Evolutionary conservation across 2,329 filamentous ascomycete species (phyloP).

Genomic region (Arthroderma sp.): DNA sequence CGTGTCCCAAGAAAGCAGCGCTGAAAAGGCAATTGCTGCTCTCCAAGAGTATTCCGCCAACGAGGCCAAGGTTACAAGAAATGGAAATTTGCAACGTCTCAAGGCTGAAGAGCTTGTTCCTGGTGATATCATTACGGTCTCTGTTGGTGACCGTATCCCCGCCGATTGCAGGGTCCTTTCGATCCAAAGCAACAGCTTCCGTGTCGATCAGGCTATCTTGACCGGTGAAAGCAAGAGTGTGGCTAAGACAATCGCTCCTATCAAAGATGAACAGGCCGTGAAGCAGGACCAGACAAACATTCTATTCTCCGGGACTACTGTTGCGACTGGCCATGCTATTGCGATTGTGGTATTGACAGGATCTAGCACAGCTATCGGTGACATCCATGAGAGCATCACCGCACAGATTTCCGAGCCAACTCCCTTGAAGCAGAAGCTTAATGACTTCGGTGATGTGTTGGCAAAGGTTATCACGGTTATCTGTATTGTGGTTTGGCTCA

Average conservation of each 20-base stretch:
- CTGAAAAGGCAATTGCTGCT: constrained; percentile 94
- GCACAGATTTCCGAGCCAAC: constrained; percentile 96
- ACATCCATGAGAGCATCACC: constrained; percentile 97
- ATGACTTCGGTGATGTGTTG: constrained; percentile 89
- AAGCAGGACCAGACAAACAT: constrained; percentile 97
- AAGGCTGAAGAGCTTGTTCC: constrained; percentile 97
- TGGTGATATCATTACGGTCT: constrained; percentile 76
- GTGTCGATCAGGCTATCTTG: constrained; percentile 89
- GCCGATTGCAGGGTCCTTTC: constrained; percentile 83
- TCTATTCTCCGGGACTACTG: constrained; percentile 95
- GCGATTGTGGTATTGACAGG: constrained; percentile 87
- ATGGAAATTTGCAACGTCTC: constrained; percentile 66
- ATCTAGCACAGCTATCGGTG: constrained; percentile 82
- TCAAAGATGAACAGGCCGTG: constrained; percentile 72
- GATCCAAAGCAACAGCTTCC: constrained; percentile 95
- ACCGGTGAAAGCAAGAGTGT: constrained; percentile 98
- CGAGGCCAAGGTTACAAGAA: constrained; percentile 82
- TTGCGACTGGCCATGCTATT: constrained; percentile 84
- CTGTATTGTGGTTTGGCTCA: constrained; percentile 91
- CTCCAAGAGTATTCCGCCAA: constrained; percentile 98
- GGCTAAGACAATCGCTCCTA: constrained; percentile 57
- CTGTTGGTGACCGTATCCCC: constrained; percentile 84
- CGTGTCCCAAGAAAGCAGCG: constrained; percentile 96
- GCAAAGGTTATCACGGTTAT: constrained; percentile 98
- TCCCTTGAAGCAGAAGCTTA: constrained; percentile 94